These are phyloP conservation scores for Aureobasidium uvarum DNA, from an alignment of 2,329 filamentous ascomycete genomes.

Conservation along the genomic window DNA sequence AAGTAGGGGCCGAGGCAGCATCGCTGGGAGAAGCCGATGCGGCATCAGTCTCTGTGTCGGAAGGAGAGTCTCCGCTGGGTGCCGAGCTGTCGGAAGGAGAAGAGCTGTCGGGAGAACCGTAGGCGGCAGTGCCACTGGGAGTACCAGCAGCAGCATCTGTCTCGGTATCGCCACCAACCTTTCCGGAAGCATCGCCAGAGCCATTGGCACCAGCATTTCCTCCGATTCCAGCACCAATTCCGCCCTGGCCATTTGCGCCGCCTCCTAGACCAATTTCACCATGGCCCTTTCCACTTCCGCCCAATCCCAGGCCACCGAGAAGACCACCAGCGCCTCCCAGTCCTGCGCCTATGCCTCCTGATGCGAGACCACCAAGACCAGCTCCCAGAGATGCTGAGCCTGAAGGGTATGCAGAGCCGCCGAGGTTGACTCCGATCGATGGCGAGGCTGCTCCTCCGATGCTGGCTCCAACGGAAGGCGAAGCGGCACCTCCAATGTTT, in stretches of 20 bases:
- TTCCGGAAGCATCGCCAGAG: conserved; percentile 1
- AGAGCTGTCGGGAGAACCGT: background rate
- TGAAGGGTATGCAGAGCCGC: background rate
- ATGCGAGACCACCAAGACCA: conserved; percentile 10
- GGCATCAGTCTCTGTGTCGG: background rate
- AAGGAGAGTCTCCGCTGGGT: background rate
- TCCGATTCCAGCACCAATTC: background rate
- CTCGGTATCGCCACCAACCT: conserved; percentile 1
- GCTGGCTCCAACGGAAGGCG: background rate
- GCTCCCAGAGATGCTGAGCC: conserved; percentile 2
- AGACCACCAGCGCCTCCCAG: conserved; percentile 2
- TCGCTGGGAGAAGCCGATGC: background rate
- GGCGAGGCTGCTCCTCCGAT: conserved; percentile 2
- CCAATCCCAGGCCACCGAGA: conserved; percentile 1
- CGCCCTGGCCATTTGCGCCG: background rate
- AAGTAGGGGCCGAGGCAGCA: conserved; percentile 2
- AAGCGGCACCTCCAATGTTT: background rate
- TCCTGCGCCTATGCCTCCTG: background rate
- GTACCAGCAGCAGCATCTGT: conserved; percentile 8
- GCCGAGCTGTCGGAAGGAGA: background rate
- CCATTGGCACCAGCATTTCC: conserved; percentile 2
- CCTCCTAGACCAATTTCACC: background rate
- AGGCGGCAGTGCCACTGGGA: background rate
- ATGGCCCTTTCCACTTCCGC: background rate
- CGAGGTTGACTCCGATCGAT: background rate